Conservation (phyloP, 129 eudicot species). For the Solidago caesia region DNA sequence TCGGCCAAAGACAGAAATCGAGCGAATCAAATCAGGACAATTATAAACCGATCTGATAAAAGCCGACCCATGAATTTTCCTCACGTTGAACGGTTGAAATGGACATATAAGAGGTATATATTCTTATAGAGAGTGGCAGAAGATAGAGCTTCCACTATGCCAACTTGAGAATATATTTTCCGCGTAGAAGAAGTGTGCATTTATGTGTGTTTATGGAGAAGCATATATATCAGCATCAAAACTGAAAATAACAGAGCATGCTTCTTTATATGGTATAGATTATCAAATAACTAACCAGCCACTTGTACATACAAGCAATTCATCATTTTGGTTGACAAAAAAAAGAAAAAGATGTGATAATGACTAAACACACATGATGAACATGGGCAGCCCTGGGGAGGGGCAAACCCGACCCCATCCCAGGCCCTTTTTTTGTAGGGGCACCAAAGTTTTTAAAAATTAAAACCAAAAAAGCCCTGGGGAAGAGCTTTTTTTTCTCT, state of each 20-base stretch:
- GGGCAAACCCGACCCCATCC: no score
- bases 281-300: constrained; percentile 4
- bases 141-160: constrained; percentile 19
- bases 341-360: background rate
- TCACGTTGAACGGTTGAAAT: constrained; percentile 12
- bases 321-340: background rate
- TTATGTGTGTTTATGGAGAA: background rate
- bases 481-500: no score
- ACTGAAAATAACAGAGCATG: constrained; percentile 19
- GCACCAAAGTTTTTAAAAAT: no score
- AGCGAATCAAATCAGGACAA: constrained; percentile 18
- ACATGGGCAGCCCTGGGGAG: no score
- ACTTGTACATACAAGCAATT: background rate
- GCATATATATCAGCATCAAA: constrained; percentile 16
- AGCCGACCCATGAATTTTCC: constrained; percentile 24
- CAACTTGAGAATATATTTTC: constrained; percentile 31
- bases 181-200: constrained; percentile 40
- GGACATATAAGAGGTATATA: constrained; percentile 24
- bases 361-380: no score
- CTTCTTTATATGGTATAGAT: constrained; percentile 21
- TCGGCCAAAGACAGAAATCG: constrained; percentile 14
- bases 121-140: constrained; percentile 31
- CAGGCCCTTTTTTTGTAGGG: no score
- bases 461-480: no score
- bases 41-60: constrained; percentile 23